Base-by-base conservation (phyloP, 768 basidiomycete genomes). In the Phylloporus sp. region DNA sequence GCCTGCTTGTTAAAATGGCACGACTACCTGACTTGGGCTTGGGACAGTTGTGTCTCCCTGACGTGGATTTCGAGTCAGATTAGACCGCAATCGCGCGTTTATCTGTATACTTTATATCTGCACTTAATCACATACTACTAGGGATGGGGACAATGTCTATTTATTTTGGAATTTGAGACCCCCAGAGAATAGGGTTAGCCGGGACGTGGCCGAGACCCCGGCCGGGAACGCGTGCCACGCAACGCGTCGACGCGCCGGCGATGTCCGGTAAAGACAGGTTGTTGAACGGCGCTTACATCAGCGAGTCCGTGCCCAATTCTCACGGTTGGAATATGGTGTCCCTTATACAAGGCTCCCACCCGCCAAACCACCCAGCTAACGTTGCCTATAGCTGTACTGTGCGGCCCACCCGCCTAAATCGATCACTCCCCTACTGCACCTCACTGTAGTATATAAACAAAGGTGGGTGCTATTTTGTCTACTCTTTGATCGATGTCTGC, bases 1-100 rank as follows among this genome's bases (percentile, higher is more conserved):
- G 82, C 20, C 76, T 88, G 78, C 67, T 90, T 9, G 76, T 90
- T 40, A 82, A 80, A 62, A 89, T 91, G 88, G 85, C 86, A 20
- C 75, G 88, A 41, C 70, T 89, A 34, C 76, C 81, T 52, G 88
- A 91, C 68, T 70, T 90, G 52, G 88, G 86, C 0, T 73, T 91
- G 12, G 84, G 76, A 20, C 85, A 89, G 66, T 62, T 90, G 4
- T 69, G 67, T 56, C 41, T 70, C 13, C 67, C 67, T 27, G 69
- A 63, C 8, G 40, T 69, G 13, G 59, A 70, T 44, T 61, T 68
- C 16, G 68, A 53, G 27, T 50, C 53, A 22, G 61, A 56, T 20
- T 22, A 32, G 29, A 16, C 45, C 5, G 27, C 24, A 18, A 44
- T 56, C 44, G 41, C 29, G 20, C 47, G 59, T 52, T 47, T 58